Evolutionary conservation across 371 early-diverging fungal species (phyloP), one percentile per base, ranked within the genome.

Genomic region (Circinella umbellata): DNA sequence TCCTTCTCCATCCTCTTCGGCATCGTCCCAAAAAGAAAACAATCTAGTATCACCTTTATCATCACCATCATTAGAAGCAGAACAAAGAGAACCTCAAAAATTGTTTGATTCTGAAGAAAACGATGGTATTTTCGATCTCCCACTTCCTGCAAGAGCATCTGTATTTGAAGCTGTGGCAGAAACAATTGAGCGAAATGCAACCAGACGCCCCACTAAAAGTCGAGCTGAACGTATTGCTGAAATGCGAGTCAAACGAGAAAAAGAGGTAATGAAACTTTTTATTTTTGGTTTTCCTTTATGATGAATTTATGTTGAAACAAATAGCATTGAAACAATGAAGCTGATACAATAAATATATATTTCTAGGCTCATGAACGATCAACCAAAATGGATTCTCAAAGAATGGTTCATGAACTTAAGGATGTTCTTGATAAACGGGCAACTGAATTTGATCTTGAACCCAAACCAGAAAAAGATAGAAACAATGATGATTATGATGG

Each of bases 381-480:
- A 0, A 67, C 71, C 6, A 69, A 70, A 63, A 36, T 77, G 65
- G 82, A 87, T 48, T 74, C 83, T 46, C 77, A 84, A 57, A 80
- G 76, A 34, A 89, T 90, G 89, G 89, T 90, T 0, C 82, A 86
- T 69, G 91, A 90, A 70, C 70, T 90, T 17, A 90, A 89, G 64
- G 79, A 81, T 72, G 91, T 90, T 6, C 74, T 90, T 59, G 79
- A 83, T 66, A 84, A 80, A 48, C 72, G 89, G 62, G 61, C 74
- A 10, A 72, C 68, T 14, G 82, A 84, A 17, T 69, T 84, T 47
- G 79, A 79, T 14, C 67, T 79, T 42, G 66, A 64, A 34, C 69
- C 69, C 8, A 14, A 51, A 14, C 51, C 51, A 13, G 39, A 64
- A 14, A 51, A 5, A 5, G n/a, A 14, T 3, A 15, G 15, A 8